Evolutionary conservation across 208 protist species (phyloP).

Genomic region (Trypanosoma cruzi): DNA sequence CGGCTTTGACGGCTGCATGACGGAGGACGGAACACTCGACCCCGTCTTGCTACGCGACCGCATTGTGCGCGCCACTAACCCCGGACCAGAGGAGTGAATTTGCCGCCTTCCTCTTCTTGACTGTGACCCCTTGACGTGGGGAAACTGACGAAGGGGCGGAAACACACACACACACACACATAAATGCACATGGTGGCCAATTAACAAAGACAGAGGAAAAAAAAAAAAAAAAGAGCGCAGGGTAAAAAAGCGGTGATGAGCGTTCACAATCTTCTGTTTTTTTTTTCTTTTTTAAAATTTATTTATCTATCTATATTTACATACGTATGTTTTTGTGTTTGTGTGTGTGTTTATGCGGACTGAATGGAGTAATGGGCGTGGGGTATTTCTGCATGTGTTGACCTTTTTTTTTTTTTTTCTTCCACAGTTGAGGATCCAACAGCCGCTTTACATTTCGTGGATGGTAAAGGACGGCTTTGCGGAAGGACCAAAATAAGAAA

Average conservation of each 20-base stretch:
- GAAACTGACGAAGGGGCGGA: not conserved
- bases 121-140: too few species aligned
- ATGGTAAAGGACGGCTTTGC: not conserved
- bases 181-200: not conserved
- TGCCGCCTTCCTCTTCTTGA: not conserved
- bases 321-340: not conserved
- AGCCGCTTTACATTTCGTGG: not conserved
- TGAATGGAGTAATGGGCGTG: slow-evolving; percentile 7
- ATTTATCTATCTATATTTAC: too few species aligned
- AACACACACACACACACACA: not conserved
- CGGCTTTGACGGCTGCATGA: slow-evolving; percentile 94
- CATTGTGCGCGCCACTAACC: slow-evolving; percentile 37
- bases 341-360: not conserved
- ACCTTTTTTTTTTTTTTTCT: not conserved
- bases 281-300: slow-evolving; percentile 4
- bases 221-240: not conserved
- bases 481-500: not conserved
- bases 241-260: not conserved
- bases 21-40: slow-evolving; percentile 86
- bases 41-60: slow-evolving; percentile 70
- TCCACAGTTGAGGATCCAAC: not conserved
- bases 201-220: not conserved
- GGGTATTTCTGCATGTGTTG: not conserved
- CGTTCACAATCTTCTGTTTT: not conserved
- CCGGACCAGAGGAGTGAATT: slow-evolving; percentile 3